These are phyloP conservation scores for Aspergillus biplanus DNA, from an alignment of 495 filamentous ascomycete species.

Conservation along the genomic window DNA sequence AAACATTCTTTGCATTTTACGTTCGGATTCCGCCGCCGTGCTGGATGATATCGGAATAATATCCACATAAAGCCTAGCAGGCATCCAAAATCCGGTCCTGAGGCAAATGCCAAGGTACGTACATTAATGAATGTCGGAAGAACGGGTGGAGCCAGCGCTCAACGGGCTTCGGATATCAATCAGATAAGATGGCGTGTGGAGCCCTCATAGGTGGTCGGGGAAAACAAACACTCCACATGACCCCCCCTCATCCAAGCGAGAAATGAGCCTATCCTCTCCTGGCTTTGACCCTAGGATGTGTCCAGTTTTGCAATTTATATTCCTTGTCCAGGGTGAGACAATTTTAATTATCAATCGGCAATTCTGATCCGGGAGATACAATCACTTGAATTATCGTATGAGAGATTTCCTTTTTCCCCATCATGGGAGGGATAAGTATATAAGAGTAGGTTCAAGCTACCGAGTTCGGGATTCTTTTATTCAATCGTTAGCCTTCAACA, in stretches of 20 bases:
- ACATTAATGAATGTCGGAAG: constrained; percentile 16
- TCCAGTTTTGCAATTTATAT: neutral
- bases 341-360: constrained; percentile 5
- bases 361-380: constrained; percentile 5
- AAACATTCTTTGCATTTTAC: neutral
- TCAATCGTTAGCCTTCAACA: neutral
- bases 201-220: neutral
- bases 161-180: constrained; percentile 17
- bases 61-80: neutral
- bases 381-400: neutral
- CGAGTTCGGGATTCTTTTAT: too few relatives aligned
- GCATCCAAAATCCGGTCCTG: neutral
- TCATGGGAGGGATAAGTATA: too few relatives aligned
- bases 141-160: constrained; percentile 16
- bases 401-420: too few relatives aligned
- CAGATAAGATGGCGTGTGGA: constrained; percentile 27
- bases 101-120: constrained; percentile 19
- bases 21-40: neutral
- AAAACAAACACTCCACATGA: neutral
- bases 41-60: neutral
- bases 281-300: neutral
- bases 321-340: constrained; percentile 15
- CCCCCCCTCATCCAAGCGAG: neutral
- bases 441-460: too few relatives aligned
- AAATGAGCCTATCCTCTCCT: neutral